phyloP scores from a whole-genome alignment of 371 early-diverging fungal genomes.

The Zopfochytrium polystomum region DNA sequence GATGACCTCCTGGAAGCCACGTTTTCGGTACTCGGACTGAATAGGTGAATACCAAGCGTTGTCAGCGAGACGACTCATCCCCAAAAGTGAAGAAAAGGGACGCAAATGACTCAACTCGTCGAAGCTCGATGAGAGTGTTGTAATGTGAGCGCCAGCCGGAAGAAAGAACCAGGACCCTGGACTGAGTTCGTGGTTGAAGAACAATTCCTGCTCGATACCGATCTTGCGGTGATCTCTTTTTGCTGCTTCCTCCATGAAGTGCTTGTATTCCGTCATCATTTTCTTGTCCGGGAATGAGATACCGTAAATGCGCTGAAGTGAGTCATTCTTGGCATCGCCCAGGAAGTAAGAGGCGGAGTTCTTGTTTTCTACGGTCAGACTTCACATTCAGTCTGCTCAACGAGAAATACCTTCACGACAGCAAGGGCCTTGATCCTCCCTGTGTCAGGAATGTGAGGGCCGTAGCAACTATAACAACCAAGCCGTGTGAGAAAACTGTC shows the following conservation, averaged over 20 bases:
- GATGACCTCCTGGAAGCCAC: conserved; percentile 93
- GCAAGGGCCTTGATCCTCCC: conserved; percentile 93
- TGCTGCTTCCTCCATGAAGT: conserved; percentile 93
- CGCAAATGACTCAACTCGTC: conserved; percentile 29
- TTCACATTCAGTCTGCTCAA: neutral
- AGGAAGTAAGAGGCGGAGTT: conserved; percentile 98
- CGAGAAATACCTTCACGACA: conserved; percentile 68
- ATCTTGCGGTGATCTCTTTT: conserved; percentile 98
- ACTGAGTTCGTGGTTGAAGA: conserved; percentile 95
- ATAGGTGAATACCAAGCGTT: neutral
- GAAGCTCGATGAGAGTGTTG: conserved; percentile 86
- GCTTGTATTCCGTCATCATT: conserved; percentile 91
- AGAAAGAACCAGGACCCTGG: conserved; percentile 98
- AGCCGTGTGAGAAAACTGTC: neutral
- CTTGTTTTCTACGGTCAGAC: conserved; percentile 37
- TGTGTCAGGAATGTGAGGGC: conserved; percentile 98
- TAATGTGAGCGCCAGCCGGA: conserved; percentile 96
- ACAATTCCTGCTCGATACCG: conserved; percentile 88
- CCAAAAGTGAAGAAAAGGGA: conserved; percentile 8
- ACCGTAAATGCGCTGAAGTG: conserved; percentile 98
- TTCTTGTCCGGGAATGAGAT: conserved; percentile 98
- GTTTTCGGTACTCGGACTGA: conserved; percentile 73
- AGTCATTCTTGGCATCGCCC: conserved; percentile 95
- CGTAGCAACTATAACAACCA: conserved; percentile 74
- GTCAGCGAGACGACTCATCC: neutral